Percentiles rank a stretch among this genome's conserved stretches.
Evolutionary conservation across 495 filamentous ascomycete genomes (phyloP).

Genomic region (Ascobolus immersus): DNA sequence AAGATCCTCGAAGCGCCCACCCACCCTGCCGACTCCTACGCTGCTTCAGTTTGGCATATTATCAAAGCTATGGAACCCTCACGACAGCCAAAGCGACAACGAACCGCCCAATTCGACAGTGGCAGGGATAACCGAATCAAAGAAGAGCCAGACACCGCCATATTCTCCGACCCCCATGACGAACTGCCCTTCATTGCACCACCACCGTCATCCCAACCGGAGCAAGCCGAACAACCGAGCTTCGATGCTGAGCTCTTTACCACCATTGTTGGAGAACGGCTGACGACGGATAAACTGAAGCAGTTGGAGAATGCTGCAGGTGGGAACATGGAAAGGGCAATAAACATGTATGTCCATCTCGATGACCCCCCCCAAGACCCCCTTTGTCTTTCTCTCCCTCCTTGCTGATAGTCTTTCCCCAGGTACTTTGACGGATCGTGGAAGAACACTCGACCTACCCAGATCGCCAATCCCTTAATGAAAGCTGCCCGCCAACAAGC

Average conservation of each 20-base stretch:
- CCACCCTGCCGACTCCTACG: too few relatives aligned
- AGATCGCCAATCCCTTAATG: conserved; percentile 1
- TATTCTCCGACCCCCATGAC: too few relatives aligned
- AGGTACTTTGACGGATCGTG: conserved; percentile 90
- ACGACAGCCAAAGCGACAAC: too few relatives aligned
- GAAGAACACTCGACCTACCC: conserved; percentile 25
- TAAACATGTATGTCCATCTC: conserved; percentile 18
- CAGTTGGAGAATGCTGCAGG: conserved; percentile 17
- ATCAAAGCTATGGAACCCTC: too few relatives aligned
- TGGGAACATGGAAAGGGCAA: conserved; percentile 24
- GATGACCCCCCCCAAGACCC: neutral
- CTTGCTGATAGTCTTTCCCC: conserved; percentile 22
- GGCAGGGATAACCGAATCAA: too few relatives aligned
- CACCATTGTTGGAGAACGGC: conserved; percentile 13
- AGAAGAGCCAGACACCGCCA: too few relatives aligned
- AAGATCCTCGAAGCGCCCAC: too few relatives aligned
- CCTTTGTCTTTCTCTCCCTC: neutral
- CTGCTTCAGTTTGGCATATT: too few relatives aligned
- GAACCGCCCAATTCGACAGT: too few relatives aligned
- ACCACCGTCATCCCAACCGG: too few relatives aligned
- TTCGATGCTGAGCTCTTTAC: conserved; percentile 13
- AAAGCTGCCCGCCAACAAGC: neutral
- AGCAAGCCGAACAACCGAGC: too few relatives aligned
- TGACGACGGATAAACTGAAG: conserved; percentile 10
- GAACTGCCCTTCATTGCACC: too few relatives aligned